Base-by-base conservation (phyloP, 1,139 yeast species). In the Ogataea hybrid region DNA sequence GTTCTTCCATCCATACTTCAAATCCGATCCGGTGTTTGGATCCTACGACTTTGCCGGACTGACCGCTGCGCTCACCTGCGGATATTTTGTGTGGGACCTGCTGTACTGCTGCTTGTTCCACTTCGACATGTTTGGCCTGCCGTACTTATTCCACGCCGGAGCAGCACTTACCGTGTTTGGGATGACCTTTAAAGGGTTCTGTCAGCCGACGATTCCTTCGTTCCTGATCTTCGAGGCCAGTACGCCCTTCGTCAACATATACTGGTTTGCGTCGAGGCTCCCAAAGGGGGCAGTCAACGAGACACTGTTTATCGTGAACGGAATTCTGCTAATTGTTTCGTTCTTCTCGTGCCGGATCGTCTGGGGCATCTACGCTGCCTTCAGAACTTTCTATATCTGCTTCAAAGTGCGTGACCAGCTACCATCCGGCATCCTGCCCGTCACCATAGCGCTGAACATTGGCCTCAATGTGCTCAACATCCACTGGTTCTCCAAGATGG, bases 241-340 rank as follows among this genome's bases (percentile, higher is more conserved):
- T 44, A 75, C 82, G 9, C 83, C 82, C 2, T 77, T 77, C 59
- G 83, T 77, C 46, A 78, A 77, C 55, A 52, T 76, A 53, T 75
- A 77, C 57, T 77, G 81, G 80, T 77, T 75, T 61, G 73, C 78
- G 20, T 68, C 77, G 10, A 65, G 72, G 44, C 64, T 77, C 36
- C 82, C 82, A 1, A 65, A 64, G 1, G 80, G 78, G 2, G 59
- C 69, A 18, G 61, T 75, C 51, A 66, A 69, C 43, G 67, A 65
- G 11, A 62, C 41, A n/a, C 46, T 67, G 11, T 64, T 70, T 21
- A 39, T 71, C 14, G 52, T 73, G 48, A 77, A 77, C 57, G 83
- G 83, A 0, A 37, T 76, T 6, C 51, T 67, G 17, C 64, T 77
- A 45, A 63, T 77, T 39, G 39, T 63, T 12, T 65, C 72, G 2